Base-by-base conservation (phyloP, 148 eudicot genomes). In the Rhododendron griersonianum region DNA sequence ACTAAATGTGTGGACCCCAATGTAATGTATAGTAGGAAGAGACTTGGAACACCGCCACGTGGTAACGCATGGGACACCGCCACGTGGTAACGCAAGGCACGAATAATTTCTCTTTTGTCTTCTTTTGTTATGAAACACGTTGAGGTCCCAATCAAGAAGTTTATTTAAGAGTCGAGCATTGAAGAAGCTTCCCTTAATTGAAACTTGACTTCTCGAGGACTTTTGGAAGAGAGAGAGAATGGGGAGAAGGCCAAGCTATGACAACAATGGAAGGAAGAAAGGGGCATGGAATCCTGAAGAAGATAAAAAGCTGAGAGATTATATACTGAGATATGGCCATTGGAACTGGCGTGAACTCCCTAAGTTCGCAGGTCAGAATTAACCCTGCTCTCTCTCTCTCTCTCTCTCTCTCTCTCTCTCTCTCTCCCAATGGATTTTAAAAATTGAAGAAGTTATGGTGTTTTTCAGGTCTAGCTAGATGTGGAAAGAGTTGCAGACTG, bases 321-420 rank as follows among this genome's bases (percentile, higher is more conserved):
- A 90, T 82, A 47, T 92, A 55, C 41, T 19, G 13, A 81, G 87
- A 84, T 83, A 85, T 78, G 91, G 93, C 76, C 91, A 87, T 39
- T 82, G 87, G 86, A 92, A 91, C 33, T 92, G 94, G 94, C 61
- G 93, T 19, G 80, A 90, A 59, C 81, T 91, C 73, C 93, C 93
- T 11, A 87, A 79, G 85, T 83, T 1, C 48, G 93, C 94, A 6
- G 94, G 94, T 92, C 45, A 59, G 19, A 30, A 76, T 19, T 5
- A 6, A 75, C 45, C 15, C 8, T 0, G 53, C 5, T 75, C 5
- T 57, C 5, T 9, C 45, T 51, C 28, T n/a, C n/a, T n/a, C n/a
- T n/a, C n/a, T n/a, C 11, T 75, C 5, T 57, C 5, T 9, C 47
- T 41, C 30, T 41, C 23, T 44, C 4, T 78, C 33, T 41, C n/a